Evolutionary conservation across 78 protist species (phyloP).

Genomic region (Speleostelium caveatum): DNA sequence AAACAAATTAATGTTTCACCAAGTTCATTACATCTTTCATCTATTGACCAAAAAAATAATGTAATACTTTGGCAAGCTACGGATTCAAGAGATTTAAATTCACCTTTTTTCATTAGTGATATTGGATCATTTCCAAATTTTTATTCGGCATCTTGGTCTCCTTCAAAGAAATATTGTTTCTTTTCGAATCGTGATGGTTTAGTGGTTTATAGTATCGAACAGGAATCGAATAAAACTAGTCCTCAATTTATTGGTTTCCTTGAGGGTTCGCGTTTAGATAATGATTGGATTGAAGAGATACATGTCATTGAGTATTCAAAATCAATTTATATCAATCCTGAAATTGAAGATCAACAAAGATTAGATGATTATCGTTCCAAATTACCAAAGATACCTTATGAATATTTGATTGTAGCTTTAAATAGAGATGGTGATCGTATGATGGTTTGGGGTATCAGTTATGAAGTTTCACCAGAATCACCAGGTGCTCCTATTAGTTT

Average conservation of each 20-base stretch:
- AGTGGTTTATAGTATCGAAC: conserved; percentile 32
- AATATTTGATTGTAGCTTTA: conserved; percentile 34
- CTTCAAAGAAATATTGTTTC: conserved; percentile 32
- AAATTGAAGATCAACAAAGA: background rate
- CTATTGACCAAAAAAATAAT: conserved; percentile 44
- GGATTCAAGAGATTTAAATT: conserved; percentile 24
- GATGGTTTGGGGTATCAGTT: conserved; percentile 45
- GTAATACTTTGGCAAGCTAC: conserved; percentile 34
- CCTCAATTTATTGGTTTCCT: conserved; percentile 14
- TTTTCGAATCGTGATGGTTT: conserved; percentile 45
- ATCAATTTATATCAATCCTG: background rate
- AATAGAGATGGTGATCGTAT: conserved; percentile 22
- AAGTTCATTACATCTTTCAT: conserved; percentile 12
- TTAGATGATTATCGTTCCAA: background rate
- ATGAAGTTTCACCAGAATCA: background rate
- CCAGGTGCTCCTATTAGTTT: background rate
- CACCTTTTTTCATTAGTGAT: conserved; percentile 33
- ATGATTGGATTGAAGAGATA: conserved; percentile 41
- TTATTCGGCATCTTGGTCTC: conserved; percentile 51
- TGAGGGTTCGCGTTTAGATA: conserved; percentile 15
- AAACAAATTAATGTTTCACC: background rate
- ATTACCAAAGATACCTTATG: background rate
- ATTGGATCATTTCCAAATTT: conserved; percentile 12
- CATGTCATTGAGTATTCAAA: conserved; percentile 43
- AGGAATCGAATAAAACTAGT: background rate